Evolutionary conservation across 306 rosid species (phyloP).

Genomic region (Prunus dulcis): DNA sequence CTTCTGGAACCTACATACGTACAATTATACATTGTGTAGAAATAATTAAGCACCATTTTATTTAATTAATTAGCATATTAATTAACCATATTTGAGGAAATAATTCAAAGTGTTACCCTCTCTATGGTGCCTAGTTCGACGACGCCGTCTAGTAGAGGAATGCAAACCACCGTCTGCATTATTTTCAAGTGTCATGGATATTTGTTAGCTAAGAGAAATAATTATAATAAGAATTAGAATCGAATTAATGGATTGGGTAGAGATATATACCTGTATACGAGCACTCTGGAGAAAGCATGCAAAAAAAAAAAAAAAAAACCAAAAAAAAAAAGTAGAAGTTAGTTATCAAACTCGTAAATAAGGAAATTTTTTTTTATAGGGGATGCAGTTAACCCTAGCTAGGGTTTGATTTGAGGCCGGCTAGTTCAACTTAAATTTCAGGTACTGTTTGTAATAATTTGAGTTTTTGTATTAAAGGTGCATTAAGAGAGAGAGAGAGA

Average conservation of each 20-base stretch:
- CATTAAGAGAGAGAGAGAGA: neutral
- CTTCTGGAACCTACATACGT: slow-evolving; percentile 61
- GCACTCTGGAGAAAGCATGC: slow-evolving; percentile 63
- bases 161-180: slow-evolving; percentile 76
- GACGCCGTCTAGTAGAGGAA: slow-evolving; percentile 84
- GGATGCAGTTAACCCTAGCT: neutral
- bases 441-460: neutral
- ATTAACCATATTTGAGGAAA: too few species aligned
- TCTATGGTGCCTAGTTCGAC: slow-evolving; percentile 87
- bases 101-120: slow-evolving; percentile 35
- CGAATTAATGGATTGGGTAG: too few species aligned
- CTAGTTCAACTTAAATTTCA: neutral
- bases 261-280: slow-evolving; percentile 33
- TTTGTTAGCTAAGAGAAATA: too few species aligned
- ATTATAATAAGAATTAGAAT: too few species aligned
- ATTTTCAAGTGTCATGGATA: neutral
- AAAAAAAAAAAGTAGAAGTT: neutral
- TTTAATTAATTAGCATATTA: neutral
- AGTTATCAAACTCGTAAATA: neutral
- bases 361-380: neutral
- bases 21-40: neutral
- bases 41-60: neutral
- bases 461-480: neutral
- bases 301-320: neutral
- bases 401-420: neutral